Conservation (phyloP, 371 early-diverging fungal species). For the Apophysomyces trapeziformis region DNA sequence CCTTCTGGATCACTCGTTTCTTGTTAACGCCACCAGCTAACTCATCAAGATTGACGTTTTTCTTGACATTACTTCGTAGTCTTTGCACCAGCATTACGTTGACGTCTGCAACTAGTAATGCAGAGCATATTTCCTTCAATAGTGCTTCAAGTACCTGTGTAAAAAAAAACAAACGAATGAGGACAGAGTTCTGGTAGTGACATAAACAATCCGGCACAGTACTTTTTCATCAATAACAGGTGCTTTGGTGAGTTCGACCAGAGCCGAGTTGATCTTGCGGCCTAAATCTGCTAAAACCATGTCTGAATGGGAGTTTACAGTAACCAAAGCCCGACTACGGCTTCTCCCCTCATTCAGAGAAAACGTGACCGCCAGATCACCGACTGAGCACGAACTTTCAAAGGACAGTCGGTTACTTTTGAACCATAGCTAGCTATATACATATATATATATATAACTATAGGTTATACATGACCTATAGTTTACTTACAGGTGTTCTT, state of each 20-base stretch:
- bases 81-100: conserved; percentile 89
- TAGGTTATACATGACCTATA: no score
- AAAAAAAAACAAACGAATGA: background rate
- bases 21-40: conserved; percentile 83
- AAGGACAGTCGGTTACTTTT: no score
- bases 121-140: conserved; percentile 88
- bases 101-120: conserved; percentile 94
- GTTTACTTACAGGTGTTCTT: no score
- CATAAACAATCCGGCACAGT: background rate
- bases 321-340: no score
- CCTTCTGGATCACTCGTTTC: conserved; percentile 89
- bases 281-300: conserved; percentile 95
- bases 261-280: conserved; percentile 84
- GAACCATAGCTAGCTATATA: no score
- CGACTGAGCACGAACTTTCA: no score
- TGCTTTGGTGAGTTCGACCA: conserved; percentile 78
- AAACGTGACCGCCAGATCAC: no score
- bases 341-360: no score
- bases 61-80: conserved; percentile 89
- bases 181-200: no score
- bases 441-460: no score
- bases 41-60: conserved; percentile 81
- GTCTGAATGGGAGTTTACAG: conserved; percentile 6
- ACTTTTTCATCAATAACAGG: conserved; percentile 91
- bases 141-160: conserved; percentile 80